Evolutionary conservation across 169 alveolate species (phyloP).

Genomic region (Eimeria maxima): DNA sequence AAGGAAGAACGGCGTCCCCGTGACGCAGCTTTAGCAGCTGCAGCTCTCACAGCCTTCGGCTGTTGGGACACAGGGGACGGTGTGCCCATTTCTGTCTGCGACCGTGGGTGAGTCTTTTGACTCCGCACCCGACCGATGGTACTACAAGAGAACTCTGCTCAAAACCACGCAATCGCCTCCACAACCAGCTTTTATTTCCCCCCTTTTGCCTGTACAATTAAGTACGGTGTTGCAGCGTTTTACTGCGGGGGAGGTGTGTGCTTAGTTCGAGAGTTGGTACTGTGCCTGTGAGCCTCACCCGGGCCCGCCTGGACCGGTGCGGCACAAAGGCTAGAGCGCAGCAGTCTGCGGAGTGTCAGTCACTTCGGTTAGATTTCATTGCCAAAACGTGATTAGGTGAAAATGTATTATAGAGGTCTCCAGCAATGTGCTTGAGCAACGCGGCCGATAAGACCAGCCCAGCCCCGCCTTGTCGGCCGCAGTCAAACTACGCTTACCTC

Average conservation of each 20-base stretch:
- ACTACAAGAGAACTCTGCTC: not conserved
- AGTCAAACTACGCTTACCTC: not conserved
- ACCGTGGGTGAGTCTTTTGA: not conserved
- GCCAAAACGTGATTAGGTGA: not conserved
- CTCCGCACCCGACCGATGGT: slow-evolving; percentile 16
- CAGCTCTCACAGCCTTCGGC: slow-evolving; percentile 37
- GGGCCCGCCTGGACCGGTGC: not conserved
- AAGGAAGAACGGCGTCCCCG: slow-evolving; percentile 49
- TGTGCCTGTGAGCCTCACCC: not conserved
- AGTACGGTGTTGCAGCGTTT: not conserved
- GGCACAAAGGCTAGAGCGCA: not conserved
- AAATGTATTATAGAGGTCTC: not conserved
- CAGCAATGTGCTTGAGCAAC: not conserved
- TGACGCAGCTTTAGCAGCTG: slow-evolving; percentile 57
- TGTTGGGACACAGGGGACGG: not conserved
- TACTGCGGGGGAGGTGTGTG: not conserved
- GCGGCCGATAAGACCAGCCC: slow-evolving; percentile 33
- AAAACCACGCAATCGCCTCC: not conserved
- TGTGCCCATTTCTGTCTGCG: not conserved
- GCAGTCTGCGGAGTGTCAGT: slow-evolving; percentile 19
- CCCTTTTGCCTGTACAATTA: not conserved
- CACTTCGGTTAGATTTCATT: not conserved
- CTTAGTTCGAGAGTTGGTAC: not conserved
- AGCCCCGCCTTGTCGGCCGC: slow-evolving; percentile 42
- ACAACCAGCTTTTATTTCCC: not conserved